Conservation (phyloP, 2,329 filamentous ascomycete genomes). For the Exophiala viscosa region DNA sequence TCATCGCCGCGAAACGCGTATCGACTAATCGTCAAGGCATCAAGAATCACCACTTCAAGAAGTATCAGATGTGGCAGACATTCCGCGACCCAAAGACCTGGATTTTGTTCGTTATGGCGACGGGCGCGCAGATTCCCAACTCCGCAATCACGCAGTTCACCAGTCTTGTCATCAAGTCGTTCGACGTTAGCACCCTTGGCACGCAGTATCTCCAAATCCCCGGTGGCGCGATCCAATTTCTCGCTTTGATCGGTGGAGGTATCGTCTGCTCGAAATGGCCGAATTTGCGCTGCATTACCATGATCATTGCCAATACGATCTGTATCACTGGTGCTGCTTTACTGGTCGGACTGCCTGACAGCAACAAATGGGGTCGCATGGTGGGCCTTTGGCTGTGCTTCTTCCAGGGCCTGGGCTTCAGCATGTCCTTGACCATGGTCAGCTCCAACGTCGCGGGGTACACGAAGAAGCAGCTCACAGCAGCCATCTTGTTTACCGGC, state of each 20-base stretch:
- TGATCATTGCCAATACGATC: constrained; percentile 54
- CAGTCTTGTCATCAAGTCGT: constrained; percentile 48
- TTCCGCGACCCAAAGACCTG: constrained; percentile 56
- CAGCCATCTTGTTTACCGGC: constrained; percentile 51
- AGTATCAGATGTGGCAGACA: constrained; percentile 47
- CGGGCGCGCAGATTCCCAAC: constrained; percentile 55
- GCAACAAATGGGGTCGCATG: constrained; percentile 55
- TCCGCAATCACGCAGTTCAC: constrained; percentile 52
- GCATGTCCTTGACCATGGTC: constrained; percentile 52
- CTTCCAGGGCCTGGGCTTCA: constrained; percentile 54
- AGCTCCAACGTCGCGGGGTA: constrained; percentile 53
- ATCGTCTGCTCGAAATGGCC: constrained; percentile 49
- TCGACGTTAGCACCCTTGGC: constrained; percentile 48
- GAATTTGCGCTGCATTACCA: constrained; percentile 52
- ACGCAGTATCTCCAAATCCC: constrained; percentile 60
- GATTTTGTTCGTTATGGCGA: constrained; percentile 54
- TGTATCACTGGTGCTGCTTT: constrained; percentile 54
- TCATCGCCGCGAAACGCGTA: constrained; percentile 54
- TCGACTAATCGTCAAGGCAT: constrained; percentile 52
- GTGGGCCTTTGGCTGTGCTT: constrained; percentile 57
- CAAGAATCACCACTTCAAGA: constrained; percentile 51
- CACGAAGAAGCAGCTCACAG: constrained; percentile 54
- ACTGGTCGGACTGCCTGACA: constrained; percentile 49
- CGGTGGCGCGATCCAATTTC: constrained; percentile 56
- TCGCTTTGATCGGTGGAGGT: constrained; percentile 51